A percentile compares a stretch with the other conserved stretches of the same genome.
These are phyloP conservation scores for Ophiosphaerella narmari DNA, from an alignment of 2,329 filamentous ascomycete species.

Conservation along the genomic window DNA sequence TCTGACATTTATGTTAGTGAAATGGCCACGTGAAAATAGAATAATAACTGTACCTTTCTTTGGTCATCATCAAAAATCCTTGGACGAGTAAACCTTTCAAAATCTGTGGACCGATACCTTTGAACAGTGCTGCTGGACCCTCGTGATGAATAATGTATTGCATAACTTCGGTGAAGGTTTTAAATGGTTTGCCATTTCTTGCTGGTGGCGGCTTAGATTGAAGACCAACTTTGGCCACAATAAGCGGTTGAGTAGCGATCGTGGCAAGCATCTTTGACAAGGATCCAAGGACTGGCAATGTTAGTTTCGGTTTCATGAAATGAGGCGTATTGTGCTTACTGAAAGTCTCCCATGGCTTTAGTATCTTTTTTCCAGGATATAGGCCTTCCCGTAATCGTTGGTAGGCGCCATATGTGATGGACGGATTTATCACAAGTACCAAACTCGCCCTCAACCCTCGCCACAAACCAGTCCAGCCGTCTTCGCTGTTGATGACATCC, in stretches of 20 bases:
- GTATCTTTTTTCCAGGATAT: slow-evolving; percentile 74
- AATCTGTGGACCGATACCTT: slow-evolving; percentile 93
- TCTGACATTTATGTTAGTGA: slow-evolving; percentile 51
- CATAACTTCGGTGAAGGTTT: slow-evolving; percentile 93
- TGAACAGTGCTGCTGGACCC: slow-evolving; percentile 83
- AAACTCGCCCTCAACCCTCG: slow-evolving; percentile 93
- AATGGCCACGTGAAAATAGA: neutral
- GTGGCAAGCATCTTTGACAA: slow-evolving; percentile 93
- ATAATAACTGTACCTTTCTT: slow-evolving; percentile 73
- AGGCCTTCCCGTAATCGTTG: slow-evolving; percentile 79
- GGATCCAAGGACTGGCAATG: slow-evolving; percentile 75
- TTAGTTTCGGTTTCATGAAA: slow-evolving; percentile 13
- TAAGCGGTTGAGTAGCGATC: slow-evolving; percentile 89
- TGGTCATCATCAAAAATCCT: slow-evolving; percentile 98
- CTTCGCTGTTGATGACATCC: slow-evolving; percentile 88
- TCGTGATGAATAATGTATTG: slow-evolving; percentile 89
- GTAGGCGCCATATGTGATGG: slow-evolving; percentile 97
- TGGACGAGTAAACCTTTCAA: slow-evolving; percentile 92
- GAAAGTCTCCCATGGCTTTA: slow-evolving; percentile 89
- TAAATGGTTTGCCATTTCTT: slow-evolving; percentile 88
- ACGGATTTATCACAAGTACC: slow-evolving; percentile 92
- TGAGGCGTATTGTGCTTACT: slow-evolving; percentile 61
- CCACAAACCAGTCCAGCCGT: slow-evolving; percentile 89
- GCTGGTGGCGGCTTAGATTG: slow-evolving; percentile 89
- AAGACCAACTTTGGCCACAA: slow-evolving; percentile 95